Evolutionary conservation across 1,284 basidiomycete genomes (phyloP).

Genomic region (Rhodotorula sp.): DNA sequence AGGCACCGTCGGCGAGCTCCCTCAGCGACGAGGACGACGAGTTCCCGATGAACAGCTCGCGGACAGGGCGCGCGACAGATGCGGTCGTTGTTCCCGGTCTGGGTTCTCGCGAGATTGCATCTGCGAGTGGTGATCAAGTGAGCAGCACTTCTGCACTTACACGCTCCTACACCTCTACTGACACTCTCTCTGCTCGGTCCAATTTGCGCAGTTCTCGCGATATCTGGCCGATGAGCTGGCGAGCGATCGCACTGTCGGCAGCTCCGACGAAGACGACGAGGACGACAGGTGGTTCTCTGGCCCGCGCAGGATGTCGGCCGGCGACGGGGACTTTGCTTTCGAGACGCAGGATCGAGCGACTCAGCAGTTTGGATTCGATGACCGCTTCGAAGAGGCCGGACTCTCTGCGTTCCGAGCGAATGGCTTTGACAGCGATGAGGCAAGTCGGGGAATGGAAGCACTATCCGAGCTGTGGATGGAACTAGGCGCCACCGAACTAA

Average conservation of each 20-base stretch:
- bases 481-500: not conserved
- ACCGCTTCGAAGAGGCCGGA: slow-evolving; percentile 42
- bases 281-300: slow-evolving; percentile 69
- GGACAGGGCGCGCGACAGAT: slow-evolving; percentile 35
- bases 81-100: not conserved
- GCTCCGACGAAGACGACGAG: slow-evolving; percentile 44
- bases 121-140: not conserved
- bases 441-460: not conserved
- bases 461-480: not conserved
- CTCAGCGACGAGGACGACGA: slow-evolving; percentile 45
- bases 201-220: slow-evolving; percentile 60
- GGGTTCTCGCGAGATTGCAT: not conserved
- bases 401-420: slow-evolving; percentile 53
- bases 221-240: slow-evolving; percentile 68
- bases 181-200: too few species aligned
- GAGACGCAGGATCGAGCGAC: slow-evolving; percentile 48
- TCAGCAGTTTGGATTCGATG: slow-evolving; percentile 44
- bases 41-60: slow-evolving; percentile 40
- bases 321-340: slow-evolving; percentile 58
- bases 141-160: not conserved
- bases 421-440: slow-evolving; percentile 38
- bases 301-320: slow-evolving; percentile 62
- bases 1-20: slow-evolving; percentile 55
- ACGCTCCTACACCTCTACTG: too few species aligned
- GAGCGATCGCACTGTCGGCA: slow-evolving; percentile 52